A percentile compares a stretch with the other conserved stretches of the same genome.
These are phyloP conservation scores for Heliophila coronopifolia DNA, from an alignment of 441 rosid species.

Conservation along the genomic window DNA sequence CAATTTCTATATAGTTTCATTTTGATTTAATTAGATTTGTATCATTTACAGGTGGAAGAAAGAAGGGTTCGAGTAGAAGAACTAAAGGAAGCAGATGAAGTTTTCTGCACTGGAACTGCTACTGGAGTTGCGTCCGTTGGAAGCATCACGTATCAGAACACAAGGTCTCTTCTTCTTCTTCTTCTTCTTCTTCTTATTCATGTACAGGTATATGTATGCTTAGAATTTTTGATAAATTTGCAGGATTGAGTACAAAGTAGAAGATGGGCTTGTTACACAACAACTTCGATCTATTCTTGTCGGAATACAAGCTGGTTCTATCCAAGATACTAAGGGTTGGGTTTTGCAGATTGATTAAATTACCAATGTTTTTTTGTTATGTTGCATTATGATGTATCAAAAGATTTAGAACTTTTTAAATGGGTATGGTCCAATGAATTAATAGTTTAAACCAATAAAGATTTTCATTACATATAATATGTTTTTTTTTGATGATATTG, in stretches of 20 bases:
- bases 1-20: too few relatives aligned
- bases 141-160: conserved; percentile 51
- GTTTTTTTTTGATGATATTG: too few relatives aligned
- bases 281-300: conserved; percentile 32
- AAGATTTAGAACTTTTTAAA: neutral
- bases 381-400: conserved; percentile 8
- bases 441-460: neutral
- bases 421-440: neutral
- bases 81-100: conserved; percentile 58
- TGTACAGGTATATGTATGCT: neutral
- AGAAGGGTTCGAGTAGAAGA: conserved; percentile 50
- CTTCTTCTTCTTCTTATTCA: neutral
- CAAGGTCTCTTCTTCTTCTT: conserved; percentile 35
- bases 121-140: conserved; percentile 73
- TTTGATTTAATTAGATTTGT: too few relatives aligned
- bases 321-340: conserved; percentile 45
- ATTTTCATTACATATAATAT: too few relatives aligned
- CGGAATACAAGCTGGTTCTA: conserved; percentile 44
- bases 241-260: conserved; percentile 40
- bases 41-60: conserved; percentile 70
- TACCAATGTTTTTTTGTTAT: neutral
- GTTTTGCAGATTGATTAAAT: conserved; percentile 19
- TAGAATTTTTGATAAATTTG: neutral
- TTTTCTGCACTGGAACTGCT: conserved; percentile 88
- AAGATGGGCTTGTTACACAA: conserved; percentile 24